Percentiles rank a stretch among this genome's conserved stretches.
phyloP scores from a whole-genome alignment of 768 basidiomycete genomes.

The Macrolepiota dolichaula region DNA sequence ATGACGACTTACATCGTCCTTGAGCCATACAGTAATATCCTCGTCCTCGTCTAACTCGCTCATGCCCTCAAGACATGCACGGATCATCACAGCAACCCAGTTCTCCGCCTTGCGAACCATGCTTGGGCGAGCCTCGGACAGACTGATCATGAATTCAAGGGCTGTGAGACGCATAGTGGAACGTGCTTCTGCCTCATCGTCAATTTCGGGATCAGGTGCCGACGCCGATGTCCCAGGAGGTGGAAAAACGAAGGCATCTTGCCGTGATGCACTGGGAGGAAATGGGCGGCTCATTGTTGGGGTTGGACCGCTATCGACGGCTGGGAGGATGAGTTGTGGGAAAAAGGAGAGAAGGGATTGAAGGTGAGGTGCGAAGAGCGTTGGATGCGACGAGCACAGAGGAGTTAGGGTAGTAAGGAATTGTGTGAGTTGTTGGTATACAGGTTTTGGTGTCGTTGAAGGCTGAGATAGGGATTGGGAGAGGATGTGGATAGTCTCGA shows the following conservation, averaged over 20 bases:
- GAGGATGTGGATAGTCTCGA: conserved; percentile 66
- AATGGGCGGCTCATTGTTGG: conserved; percentile 47
- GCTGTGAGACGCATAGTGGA: conserved; percentile 69
- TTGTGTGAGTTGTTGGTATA: conserved; percentile 49
- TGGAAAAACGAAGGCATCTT: conserved; percentile 39
- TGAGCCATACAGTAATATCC: conserved; percentile 57
- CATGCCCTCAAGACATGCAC: conserved; percentile 81
- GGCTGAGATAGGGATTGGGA: conserved; percentile 31
- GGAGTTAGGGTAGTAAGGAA: conserved; percentile 72
- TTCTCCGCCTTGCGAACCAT: conserved; percentile 69
- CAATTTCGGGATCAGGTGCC: conserved; percentile 35
- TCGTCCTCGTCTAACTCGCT: conserved; percentile 66
- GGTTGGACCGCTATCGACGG: conserved; percentile 44
- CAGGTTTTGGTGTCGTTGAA: conserved; percentile 25
- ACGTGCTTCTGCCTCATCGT: conserved; percentile 60
- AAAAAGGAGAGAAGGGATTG: conserved; percentile 66
- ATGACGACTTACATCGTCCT: conserved; percentile 61
- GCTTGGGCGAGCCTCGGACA: conserved; percentile 70
- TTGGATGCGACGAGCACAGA: conserved; percentile 62
- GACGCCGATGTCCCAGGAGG: conserved; percentile 20
- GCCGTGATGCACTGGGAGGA: conserved; percentile 27
- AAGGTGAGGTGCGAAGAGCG: conserved; percentile 74
- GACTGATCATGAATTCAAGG: conserved; percentile 77
- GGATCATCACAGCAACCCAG: conserved; percentile 68
- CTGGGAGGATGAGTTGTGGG: conserved; percentile 65